Percentiles rank a stretch among this genome's conserved stretches.
phyloP scores from a whole-genome alignment of 805 yeast genomes.

The Candida nemodendra region DNA sequence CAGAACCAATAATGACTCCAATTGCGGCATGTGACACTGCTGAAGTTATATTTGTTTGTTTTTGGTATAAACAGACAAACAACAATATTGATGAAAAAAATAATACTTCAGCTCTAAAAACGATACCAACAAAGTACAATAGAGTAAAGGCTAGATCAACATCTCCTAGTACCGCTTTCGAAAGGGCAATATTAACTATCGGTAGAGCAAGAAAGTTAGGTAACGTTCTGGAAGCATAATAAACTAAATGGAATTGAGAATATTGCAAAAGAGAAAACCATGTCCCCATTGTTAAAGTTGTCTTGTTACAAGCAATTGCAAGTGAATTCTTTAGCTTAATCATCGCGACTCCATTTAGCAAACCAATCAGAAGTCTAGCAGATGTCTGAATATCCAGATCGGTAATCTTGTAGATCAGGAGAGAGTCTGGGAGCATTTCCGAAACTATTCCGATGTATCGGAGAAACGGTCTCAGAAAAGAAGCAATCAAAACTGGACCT shows the following conservation, averaged over 20 bases:
- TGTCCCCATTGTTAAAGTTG: conserved; percentile 34
- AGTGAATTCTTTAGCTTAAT: conserved; percentile 48
- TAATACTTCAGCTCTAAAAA: conserved; percentile 72
- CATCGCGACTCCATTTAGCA: conserved; percentile 55
- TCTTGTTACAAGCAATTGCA: conserved; percentile 21
- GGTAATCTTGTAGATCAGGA: conserved; percentile 22
- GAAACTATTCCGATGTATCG: conserved; percentile 1
- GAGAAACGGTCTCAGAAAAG: conserved; percentile 39
- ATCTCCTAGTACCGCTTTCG: conserved; percentile 49
- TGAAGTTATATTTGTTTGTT: conserved; percentile 44
- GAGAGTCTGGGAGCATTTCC: conserved; percentile 3
- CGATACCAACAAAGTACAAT: conserved; percentile 59
- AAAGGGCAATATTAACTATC: conserved; percentile 54
- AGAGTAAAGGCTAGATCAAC: conserved; percentile 47
- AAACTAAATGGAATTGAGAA: conserved; percentile 77
- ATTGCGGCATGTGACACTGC: conserved; percentile 39
- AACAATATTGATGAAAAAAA: conserved; percentile 52
- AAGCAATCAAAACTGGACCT: conserved; percentile 60
- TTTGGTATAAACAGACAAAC: conserved; percentile 43
- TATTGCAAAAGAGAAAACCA: conserved; percentile 62
- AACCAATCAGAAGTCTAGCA: conserved; percentile 61
- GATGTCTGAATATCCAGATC: conserved; percentile 52
- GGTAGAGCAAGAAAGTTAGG: conserved; percentile 90
- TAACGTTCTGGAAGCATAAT: conserved; percentile 77
- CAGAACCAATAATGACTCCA: conserved; percentile 55